Evolutionary conservation across 202 grass and related monocot species (phyloP), one percentile per base, ranked within the genome.

Genomic region (Setaria viridis): DNA sequence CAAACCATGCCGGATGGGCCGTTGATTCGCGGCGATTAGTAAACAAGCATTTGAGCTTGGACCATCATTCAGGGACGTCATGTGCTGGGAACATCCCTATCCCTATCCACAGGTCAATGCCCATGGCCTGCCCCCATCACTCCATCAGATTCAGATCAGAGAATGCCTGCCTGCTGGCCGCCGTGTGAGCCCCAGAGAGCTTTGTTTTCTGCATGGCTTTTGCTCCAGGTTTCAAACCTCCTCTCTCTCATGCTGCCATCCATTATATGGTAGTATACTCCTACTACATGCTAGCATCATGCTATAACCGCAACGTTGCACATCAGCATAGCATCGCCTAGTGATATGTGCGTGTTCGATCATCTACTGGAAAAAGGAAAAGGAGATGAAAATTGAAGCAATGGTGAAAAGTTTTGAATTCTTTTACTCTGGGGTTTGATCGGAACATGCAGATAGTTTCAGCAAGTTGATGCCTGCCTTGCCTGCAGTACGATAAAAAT

Each of bases 21-120:
- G 25, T 25, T 25, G 25, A 25, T 25, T 25, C 66, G 8, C 43
- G 76, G 79, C 9, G 47, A 72, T 7, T 72, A 69, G 35, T 65
- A 80, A 85, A 70, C 67, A 47, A 91, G 35, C 74, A 82, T 84
- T 83, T 85, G 64, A 80, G 65, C 56, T 84, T 84, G 82, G 82
- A 85, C 17, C 77, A 77, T 25, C 25, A 25, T 25, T 25, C 25
- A 25, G 25, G 25, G 25, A 25, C 25, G 25, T 25, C 25, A 25
- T 25, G 25, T 25, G 25, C 76, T n/a, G 77, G 62, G 56, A 70
- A 88, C 86, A 82, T 88, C 86, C 79, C 53, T 87, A 63, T 57
- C 49, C 56, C 16, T 25, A 45, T 48, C 69, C 46, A 47, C 11
- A 82, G 73, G 86, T 88, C 90, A 91, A 58, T 8, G 25, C 25